These are phyloP conservation scores for Taphrina sp. DNA, from an alignment of 1,139 yeast genomes.

Conservation along the genomic window DNA sequence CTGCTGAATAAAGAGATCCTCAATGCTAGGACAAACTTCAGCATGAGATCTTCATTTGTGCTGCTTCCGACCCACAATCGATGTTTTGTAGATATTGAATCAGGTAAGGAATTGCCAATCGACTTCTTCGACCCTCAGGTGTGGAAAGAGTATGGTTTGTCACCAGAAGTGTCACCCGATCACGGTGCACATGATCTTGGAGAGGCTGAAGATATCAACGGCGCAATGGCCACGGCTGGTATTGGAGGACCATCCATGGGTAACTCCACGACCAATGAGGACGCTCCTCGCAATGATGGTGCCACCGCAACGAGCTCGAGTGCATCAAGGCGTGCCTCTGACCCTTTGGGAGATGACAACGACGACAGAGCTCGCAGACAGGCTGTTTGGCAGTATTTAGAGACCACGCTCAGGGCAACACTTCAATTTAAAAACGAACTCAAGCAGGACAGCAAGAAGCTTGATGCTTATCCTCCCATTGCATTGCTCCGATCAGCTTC, in stretches of 20 bases:
- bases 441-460: conserved; percentile 52
- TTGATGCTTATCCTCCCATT: conserved; percentile 69
- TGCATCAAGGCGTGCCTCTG: background rate
- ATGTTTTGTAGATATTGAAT: conserved; percentile 58
- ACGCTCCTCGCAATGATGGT: too few relatives aligned
- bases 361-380: conserved; percentile 40
- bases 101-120: conserved; percentile 42
- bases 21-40: conserved; percentile 77
- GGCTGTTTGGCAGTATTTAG: conserved; percentile 64
- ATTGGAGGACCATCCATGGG: conserved; percentile 16
- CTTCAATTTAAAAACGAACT: conserved; percentile 60
- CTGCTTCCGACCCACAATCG: conserved; percentile 75
- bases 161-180: conserved; percentile 59
- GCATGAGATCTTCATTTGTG: conserved; percentile 80
- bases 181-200: conserved; percentile 17
- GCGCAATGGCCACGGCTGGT: conserved; percentile 12
- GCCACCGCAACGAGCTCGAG: background rate
- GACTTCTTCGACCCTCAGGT: conserved; percentile 77
- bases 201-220: conserved; percentile 13
- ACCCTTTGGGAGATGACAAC: background rate
- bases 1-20: conserved; percentile 69
- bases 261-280: background rate
- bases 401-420: conserved; percentile 60
- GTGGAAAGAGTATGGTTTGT: conserved; percentile 74
- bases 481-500: conserved; percentile 75